Conservation (phyloP, 176 grass and related monocot genomes). For the Zoysia pacifica region DNA sequence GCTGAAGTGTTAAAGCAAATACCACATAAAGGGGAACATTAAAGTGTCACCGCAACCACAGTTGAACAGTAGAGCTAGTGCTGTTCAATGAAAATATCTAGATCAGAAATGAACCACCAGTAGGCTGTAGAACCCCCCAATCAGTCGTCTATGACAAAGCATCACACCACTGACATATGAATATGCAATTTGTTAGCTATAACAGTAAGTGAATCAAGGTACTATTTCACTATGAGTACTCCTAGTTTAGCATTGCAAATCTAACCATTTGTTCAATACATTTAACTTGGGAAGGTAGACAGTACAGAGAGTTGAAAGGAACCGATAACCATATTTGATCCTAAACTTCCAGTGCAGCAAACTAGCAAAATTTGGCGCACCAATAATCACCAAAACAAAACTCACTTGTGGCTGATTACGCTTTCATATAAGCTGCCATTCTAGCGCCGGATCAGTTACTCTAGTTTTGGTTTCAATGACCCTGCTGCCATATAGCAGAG, state of each 20-base stretch:
- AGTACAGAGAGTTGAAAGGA: constrained; percentile 15
- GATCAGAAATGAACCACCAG: constrained; percentile 14
- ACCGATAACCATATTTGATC: neutral
- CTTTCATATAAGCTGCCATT: constrained; percentile 15
- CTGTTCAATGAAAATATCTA: neutral
- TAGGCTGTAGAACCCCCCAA: neutral
- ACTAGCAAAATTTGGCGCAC: neutral
- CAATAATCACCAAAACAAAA: constrained; percentile 10
- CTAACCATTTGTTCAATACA: neutral
- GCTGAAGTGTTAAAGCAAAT: constrained; percentile 8
- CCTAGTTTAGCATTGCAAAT: neutral
- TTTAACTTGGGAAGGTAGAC: neutral
- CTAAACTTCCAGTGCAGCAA: neutral
- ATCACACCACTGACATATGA: constrained; percentile 8
- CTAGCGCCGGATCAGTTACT: neutral
- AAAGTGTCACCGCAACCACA: neutral
- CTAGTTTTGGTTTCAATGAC: neutral
- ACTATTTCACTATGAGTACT: neutral
- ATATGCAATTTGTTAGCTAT: neutral
- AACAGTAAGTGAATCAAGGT: neutral
- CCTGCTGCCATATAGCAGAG: neutral
- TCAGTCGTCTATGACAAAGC: neutral
- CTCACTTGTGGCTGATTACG: constrained; percentile 17
- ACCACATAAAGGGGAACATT: neutral
- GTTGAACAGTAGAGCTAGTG: neutral